These are phyloP conservation scores for Moesziomyces sp. DNA, from an alignment of 1,284 basidiomycete species.

Conservation along the genomic window DNA sequence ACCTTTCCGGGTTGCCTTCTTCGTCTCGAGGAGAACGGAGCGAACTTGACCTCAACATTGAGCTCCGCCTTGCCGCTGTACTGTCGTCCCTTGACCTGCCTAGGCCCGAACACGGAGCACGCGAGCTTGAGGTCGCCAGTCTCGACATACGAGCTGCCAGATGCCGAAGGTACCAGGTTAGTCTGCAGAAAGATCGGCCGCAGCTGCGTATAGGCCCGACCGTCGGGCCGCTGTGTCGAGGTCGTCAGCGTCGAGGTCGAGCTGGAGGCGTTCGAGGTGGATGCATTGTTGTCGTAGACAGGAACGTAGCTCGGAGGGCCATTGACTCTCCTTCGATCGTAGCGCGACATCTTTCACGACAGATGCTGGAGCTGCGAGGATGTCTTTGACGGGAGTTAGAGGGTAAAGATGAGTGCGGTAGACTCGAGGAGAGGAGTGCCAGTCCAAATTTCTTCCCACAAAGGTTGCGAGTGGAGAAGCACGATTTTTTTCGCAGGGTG, in stretches of 20 bases:
- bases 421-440: neutral
- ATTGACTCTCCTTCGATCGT: conserved; percentile 45
- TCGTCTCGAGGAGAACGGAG: conserved; percentile 85
- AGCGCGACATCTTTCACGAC: conserved; percentile 21
- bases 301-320: conserved; percentile 36
- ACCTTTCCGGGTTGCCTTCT: conserved; percentile 87
- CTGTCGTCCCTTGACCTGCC: conserved; percentile 78
- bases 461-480: conserved; percentile 12
- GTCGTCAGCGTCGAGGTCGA: conserved; percentile 13
- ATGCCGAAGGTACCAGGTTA: conserved; percentile 88
- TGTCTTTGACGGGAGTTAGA: neutral
- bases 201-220: conserved; percentile 20
- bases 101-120: conserved; percentile 95
- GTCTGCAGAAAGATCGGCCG: conserved; percentile 77
- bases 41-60: conserved; percentile 95
- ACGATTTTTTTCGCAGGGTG: conserved; percentile 4
- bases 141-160: conserved; percentile 95
- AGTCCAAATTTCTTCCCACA: conserved; percentile 2
- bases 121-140: conserved; percentile 88
- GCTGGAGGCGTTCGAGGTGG: conserved; percentile 5
- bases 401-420: neutral
- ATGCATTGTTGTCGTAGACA: conserved; percentile 10
- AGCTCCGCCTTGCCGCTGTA: conserved; percentile 88
- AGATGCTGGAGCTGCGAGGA: neutral
- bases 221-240: conserved; percentile 25